A percentile compares a stretch with the other conserved stretches of the same genome.
Evolutionary conservation across 768 basidiomycete species (phyloP).

Genomic region (Myochromella boudieri): DNA sequence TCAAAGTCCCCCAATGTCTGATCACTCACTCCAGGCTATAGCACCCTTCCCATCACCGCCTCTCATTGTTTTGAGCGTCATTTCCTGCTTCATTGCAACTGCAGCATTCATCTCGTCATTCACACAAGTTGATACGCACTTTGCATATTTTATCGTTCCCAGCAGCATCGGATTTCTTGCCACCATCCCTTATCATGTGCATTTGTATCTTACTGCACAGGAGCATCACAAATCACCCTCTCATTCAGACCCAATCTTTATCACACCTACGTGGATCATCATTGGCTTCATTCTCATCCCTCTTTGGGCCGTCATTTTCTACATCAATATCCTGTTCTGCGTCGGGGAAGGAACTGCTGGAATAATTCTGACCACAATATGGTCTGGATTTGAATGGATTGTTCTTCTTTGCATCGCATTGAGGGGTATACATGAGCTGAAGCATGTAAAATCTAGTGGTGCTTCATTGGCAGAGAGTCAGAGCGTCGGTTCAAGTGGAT

Average conservation of each 20-base stretch:
- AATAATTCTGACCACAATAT: constrained; percentile 6
- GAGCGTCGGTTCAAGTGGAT: background rate
- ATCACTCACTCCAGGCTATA: too few species aligned
- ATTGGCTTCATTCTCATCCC: constrained; percentile 10
- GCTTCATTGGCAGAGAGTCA: background rate
- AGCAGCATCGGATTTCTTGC: constrained; percentile 8
- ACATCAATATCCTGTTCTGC: constrained; percentile 14
- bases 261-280: constrained; percentile 5
- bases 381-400: constrained; percentile 11
- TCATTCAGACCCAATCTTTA: constrained; percentile 5
- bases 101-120: too few species aligned
- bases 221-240: background rate
- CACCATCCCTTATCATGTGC: constrained; percentile 10
- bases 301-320: too few species aligned
- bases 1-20: too few species aligned
- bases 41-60: constrained; percentile 13
- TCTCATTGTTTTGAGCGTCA: constrained; percentile 13
- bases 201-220: constrained; percentile 8
- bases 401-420: constrained; percentile 4
- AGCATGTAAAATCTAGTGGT: background rate
- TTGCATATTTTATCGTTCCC: constrained; percentile 9
- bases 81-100: too few species aligned
- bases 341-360: constrained; percentile 1
- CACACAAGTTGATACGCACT: background rate
- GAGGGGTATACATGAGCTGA: background rate